Conservation (phyloP, 1,284 basidiomycete species). For the Ustilago xerochloae region DNA sequence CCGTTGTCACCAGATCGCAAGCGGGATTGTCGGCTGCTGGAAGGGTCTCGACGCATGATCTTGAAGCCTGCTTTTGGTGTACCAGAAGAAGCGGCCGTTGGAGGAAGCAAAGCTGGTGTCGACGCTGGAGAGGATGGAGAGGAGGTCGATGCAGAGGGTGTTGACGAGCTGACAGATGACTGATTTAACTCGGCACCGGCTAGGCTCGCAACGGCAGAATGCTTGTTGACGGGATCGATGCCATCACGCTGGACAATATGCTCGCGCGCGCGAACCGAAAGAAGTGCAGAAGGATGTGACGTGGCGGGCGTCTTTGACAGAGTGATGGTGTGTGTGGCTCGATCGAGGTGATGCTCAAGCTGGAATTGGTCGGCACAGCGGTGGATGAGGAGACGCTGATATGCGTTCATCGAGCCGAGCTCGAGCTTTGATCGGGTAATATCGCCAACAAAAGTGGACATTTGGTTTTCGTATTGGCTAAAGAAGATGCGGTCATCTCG, state of each 20-base stretch:
- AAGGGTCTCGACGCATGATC: conserved; percentile 56
- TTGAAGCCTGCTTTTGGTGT: conserved; percentile 30
- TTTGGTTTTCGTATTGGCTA: conserved; percentile 52
- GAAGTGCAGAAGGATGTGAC: conserved; percentile 21
- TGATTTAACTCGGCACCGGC: neutral
- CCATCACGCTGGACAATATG: conserved; percentile 15
- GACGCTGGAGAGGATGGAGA: conserved; percentile 15
- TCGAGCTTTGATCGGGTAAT: conserved; percentile 21
- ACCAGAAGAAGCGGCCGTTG: conserved; percentile 3
- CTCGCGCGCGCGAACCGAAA: conserved; percentile 33
- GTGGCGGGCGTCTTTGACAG: conserved; percentile 37
- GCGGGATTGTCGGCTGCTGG: conserved; percentile 19
- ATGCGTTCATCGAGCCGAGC: conserved; percentile 59
- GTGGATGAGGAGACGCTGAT: conserved; percentile 55
- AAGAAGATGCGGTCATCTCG: conserved; percentile 56
- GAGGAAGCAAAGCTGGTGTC: neutral
- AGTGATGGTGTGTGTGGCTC: conserved; percentile 47
- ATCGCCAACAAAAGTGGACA: conserved; percentile 41
- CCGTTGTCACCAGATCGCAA: conserved; percentile 7
- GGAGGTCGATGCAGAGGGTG: conserved; percentile 10
- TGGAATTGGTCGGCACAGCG: conserved; percentile 54
- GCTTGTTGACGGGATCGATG: conserved; percentile 12
- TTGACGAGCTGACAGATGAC: neutral
- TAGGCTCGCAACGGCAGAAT: conserved; percentile 3
- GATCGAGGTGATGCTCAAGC: conserved; percentile 44